Evolutionary conservation across 2,329 filamentous ascomycete genomes (phyloP).

Genomic region (Xylaria arbuscula): DNA sequence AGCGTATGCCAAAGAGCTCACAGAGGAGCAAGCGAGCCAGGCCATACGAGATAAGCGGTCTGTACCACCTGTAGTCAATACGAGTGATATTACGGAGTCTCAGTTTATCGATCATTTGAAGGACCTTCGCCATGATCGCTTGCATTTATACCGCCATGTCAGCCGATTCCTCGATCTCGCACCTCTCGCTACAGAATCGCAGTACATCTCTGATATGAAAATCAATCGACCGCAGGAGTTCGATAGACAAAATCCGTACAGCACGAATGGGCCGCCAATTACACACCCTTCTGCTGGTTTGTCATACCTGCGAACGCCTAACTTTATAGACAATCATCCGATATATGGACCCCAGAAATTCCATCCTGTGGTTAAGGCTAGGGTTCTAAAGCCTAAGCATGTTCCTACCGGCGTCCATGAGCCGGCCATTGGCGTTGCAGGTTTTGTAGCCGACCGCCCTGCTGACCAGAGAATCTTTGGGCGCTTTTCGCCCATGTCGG

Average conservation of each 20-base stretch:
- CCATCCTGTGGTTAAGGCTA: conserved; percentile 61
- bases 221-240: conserved; percentile 44
- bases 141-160: conserved; percentile 64
- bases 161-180: conserved; percentile 72
- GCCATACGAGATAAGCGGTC: conserved; percentile 55
- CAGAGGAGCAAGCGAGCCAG: conserved; percentile 50
- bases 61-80: conserved; percentile 48
- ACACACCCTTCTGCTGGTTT: conserved; percentile 72
- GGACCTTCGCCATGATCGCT: conserved; percentile 62
- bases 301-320: conserved; percentile 68
- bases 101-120: conserved; percentile 65
- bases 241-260: conserved; percentile 56
- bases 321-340: conserved; percentile 69
- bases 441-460: conserved; percentile 59
- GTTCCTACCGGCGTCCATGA: conserved; percentile 39
- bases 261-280: conserved; percentile 65
- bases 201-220: conserved; percentile 45
- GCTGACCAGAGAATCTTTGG: conserved; percentile 18
- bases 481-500: conserved; percentile 6
- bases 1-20: conserved; percentile 61
- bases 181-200: conserved; percentile 55
- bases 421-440: conserved; percentile 65
- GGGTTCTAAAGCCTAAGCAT: conserved; percentile 61
- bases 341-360: conserved; percentile 68
- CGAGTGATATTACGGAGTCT: conserved; percentile 59